Evolutionary conservation across 2,329 filamentous ascomycete genomes (phyloP).

Genomic region (Monilinia aucupariae): DNA sequence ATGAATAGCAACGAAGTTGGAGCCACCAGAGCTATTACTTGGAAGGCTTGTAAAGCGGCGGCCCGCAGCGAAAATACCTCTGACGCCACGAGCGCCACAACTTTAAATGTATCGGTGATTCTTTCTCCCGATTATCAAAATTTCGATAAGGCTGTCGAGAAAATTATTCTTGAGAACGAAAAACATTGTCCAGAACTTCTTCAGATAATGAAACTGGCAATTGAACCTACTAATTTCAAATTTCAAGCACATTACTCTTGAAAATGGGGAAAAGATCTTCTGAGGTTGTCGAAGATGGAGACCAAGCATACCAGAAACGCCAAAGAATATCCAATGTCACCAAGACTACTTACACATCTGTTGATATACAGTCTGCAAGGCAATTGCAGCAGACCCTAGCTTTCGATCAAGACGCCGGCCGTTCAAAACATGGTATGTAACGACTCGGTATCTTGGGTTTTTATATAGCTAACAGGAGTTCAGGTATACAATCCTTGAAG

Average conservation of each 20-base stretch:
- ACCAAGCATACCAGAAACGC: constrained; percentile 35
- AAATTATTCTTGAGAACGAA: constrained; percentile 15
- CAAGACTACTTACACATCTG: constrained; percentile 38
- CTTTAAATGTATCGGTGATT: constrained; percentile 1
- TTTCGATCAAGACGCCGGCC: constrained; percentile 64
- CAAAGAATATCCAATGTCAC: constrained; percentile 42
- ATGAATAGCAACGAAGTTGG: constrained; percentile 3
- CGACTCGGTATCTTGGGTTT: background rate
- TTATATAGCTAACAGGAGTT: background rate
- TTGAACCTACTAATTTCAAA: background rate
- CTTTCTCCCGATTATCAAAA: constrained; percentile 13
- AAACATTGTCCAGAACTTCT: constrained; percentile 3
- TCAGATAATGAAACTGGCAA: background rate
- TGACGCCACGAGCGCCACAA: background rate
- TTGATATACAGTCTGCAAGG: constrained; percentile 55
- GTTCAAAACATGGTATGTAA: constrained; percentile 58
- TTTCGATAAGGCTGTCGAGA: constrained; percentile 15
- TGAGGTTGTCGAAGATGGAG: constrained; percentile 30
- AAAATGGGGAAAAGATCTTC: constrained; percentile 33
- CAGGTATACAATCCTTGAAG: constrained; percentile 65
- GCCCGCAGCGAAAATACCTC: background rate
- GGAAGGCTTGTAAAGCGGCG: too few relatives aligned
- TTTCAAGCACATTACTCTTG: background rate
- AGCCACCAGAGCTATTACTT: background rate
- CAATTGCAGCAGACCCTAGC: constrained; percentile 64